phyloP scores from a whole-genome alignment of 2,329 filamentous ascomycete genomes.

The Lachnellula willkommii region DNA sequence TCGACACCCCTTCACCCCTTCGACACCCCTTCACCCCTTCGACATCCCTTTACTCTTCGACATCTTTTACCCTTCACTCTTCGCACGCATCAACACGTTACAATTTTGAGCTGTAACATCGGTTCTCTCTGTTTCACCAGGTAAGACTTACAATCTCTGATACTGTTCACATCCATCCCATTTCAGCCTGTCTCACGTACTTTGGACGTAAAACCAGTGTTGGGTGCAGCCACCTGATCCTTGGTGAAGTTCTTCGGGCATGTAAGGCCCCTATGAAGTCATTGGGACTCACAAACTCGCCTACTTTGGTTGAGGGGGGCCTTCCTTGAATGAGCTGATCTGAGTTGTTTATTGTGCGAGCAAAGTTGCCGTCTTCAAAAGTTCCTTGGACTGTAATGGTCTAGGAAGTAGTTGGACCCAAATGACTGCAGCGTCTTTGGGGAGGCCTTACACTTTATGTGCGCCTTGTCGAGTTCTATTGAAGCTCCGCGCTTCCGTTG shows the following conservation, averaged over 20 bases:
- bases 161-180: background rate
- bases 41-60: background rate
- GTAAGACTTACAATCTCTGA: background rate
- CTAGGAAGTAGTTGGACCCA: too few species aligned
- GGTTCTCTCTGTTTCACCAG: background rate
- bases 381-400: too few species aligned
- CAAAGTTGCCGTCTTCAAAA: too few species aligned
- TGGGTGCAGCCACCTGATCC: background rate
- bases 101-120: background rate
- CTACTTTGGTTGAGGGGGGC: too few species aligned
- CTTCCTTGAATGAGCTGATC: too few species aligned
- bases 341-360: too few species aligned
- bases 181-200: background rate
- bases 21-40: too few species aligned
- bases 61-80: background rate
- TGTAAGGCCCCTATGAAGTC: background rate
- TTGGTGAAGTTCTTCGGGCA: background rate
- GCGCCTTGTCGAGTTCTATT: too few species aligned
- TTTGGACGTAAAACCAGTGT: background rate
- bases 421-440: too few species aligned
- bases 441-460: too few species aligned
- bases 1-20: too few species aligned
- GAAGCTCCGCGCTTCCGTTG: background rate
- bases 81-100: background rate
- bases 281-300: too few species aligned